Evolutionary conservation across 805 yeast genomes (phyloP).

Genomic region (Naumovozyma castellii): DNA sequence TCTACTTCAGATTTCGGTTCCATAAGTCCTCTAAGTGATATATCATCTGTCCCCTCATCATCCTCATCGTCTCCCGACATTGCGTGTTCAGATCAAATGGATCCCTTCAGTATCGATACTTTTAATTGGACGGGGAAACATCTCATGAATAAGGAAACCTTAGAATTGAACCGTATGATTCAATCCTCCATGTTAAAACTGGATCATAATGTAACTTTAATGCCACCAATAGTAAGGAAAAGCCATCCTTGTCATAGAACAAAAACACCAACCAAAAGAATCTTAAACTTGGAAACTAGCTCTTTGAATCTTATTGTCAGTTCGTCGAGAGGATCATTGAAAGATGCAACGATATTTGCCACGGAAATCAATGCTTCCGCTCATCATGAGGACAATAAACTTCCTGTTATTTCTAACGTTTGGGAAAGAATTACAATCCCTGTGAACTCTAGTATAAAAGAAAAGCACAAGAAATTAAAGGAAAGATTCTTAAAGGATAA

Average conservation of each 20-base stretch:
- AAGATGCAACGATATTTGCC: conserved; percentile 28
- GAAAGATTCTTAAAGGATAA: conserved; percentile 6
- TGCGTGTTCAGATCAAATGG: conserved; percentile 9
- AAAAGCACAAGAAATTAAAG: conserved; percentile 16
- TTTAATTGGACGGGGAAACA: conserved; percentile 7
- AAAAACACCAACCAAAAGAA: conserved; percentile 15
- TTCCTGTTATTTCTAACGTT: conserved; percentile 17
- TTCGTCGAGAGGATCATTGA: conserved; percentile 23
- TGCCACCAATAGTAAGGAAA: conserved; percentile 2
- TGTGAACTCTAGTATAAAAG: conserved; percentile 21
- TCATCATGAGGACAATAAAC: conserved; percentile 9
- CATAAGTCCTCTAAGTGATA: conserved; percentile 19
- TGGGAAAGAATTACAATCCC: conserved; percentile 27
- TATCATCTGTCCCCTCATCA: conserved; percentile 12
- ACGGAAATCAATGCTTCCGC: conserved; percentile 25
- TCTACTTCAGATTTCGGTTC: conserved; percentile 14
- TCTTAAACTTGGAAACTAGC: conserved; percentile 12
- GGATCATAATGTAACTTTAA: not conserved
- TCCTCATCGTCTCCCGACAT: conserved; percentile 12
- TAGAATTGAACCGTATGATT: conserved; percentile 13
- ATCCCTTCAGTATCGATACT: conserved; percentile 7
- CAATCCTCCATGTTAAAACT: conserved; percentile 6
- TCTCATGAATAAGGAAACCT: conserved; percentile 7
- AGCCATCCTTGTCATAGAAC: conserved; percentile 15
- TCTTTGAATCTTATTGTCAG: conserved; percentile 21